Conservation (phyloP, 2,329 filamentous ascomycete genomes). For the Phoma sp. region DNA sequence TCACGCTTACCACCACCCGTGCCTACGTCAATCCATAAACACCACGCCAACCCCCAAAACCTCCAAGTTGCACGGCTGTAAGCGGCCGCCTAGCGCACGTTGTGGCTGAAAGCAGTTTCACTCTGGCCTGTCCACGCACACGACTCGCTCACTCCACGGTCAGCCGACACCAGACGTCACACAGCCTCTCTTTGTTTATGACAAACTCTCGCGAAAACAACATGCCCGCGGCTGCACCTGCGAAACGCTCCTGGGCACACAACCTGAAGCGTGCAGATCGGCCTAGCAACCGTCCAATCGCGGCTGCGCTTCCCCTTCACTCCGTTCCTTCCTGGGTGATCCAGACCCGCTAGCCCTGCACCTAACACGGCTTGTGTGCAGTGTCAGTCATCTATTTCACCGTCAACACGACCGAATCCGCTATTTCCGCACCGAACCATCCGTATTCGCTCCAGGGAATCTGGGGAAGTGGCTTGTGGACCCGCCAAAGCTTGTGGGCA, state of each 20-base stretch:
- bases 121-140: background rate
- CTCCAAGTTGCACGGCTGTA: slow-evolving; percentile 2
- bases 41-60: background rate
- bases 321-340: slow-evolving; percentile 2
- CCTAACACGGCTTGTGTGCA: slow-evolving; percentile 8
- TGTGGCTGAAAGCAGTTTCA: slow-evolving; percentile 7
- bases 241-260: slow-evolving; percentile 11
- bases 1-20: slow-evolving; percentile 12
- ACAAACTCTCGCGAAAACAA: slow-evolving; percentile 5
- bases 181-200: slow-evolving; percentile 16
- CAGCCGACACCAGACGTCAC: slow-evolving; percentile 17
- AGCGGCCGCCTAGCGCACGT: slow-evolving; percentile 13
- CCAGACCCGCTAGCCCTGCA: slow-evolving; percentile 12
- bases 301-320: slow-evolving; percentile 4
- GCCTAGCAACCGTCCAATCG: slow-evolving; percentile 8
- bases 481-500: slow-evolving; percentile 9
- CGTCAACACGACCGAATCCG: slow-evolving; percentile 7
- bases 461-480: slow-evolving; percentile 19
- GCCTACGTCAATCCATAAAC: background rate
- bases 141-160: slow-evolving; percentile 13
- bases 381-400: slow-evolving; percentile 1
- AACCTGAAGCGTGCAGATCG: slow-evolving; percentile 12
- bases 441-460: slow-evolving; percentile 6
- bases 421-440: slow-evolving; percentile 14
- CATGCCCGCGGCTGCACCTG: slow-evolving; percentile 11